Evolutionary conservation across 2,329 filamentous ascomycete species (phyloP).

Genomic region (Fusarium bulbicola): DNA sequence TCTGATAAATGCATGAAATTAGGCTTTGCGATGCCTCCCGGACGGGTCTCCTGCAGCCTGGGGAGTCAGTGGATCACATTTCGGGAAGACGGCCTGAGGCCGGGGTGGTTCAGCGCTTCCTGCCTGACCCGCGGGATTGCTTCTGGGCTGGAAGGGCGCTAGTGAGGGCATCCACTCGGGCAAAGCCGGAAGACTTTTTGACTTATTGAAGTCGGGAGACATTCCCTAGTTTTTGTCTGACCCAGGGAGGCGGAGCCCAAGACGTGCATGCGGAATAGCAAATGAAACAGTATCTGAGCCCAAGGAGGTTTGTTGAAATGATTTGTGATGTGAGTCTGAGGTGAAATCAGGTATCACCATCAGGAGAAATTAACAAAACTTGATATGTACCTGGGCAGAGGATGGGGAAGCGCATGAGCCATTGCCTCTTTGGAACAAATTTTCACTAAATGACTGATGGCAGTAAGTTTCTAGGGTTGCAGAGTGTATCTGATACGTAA

Average conservation of each 20-base stretch:
- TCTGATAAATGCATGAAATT: conserved; percentile 29
- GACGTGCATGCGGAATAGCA: conserved; percentile 2
- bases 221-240: conserved; percentile 37
- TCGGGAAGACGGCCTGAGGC: conserved; percentile 25
- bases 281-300: conserved; percentile 17
- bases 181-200: conserved; percentile 37
- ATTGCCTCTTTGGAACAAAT: conserved; percentile 16
- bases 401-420: conserved; percentile 8
- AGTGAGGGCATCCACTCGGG: conserved; percentile 36
- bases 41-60: conserved; percentile 26
- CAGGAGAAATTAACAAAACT: conserved; percentile 8
- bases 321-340: conserved; percentile 2
- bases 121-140: conserved; percentile 38
- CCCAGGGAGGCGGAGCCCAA: conserved; percentile 26
- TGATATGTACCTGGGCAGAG: background rate
- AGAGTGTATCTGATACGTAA: conserved; percentile 24
- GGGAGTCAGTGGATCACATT: conserved; percentile 15
- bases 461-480: conserved; percentile 4
- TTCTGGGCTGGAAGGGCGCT: conserved; percentile 28
- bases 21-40: background rate
- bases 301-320: background rate
- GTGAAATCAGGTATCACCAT: conserved; percentile 7
- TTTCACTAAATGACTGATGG: conserved; percentile 23
- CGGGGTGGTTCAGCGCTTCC: conserved; percentile 12
- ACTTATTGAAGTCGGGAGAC: conserved; percentile 40